These are phyloP conservation scores for Arthrinium phaeospermum DNA, from an alignment of 2,329 filamentous ascomycete genomes.

Conservation along the genomic window DNA sequence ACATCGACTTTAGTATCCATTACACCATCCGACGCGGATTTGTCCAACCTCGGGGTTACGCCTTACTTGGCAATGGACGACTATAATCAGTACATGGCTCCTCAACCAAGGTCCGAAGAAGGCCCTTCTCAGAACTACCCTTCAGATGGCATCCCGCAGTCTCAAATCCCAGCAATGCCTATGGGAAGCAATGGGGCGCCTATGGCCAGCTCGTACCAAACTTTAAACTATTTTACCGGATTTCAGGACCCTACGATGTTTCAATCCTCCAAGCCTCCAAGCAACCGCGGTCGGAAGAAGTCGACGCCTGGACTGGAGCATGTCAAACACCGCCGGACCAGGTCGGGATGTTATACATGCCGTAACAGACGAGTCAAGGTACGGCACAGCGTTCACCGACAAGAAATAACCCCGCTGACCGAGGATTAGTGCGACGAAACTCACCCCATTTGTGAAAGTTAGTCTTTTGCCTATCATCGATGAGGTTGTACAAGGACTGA, in stretches of 20 bases:
- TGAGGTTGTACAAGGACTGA: neutral
- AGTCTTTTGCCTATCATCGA: conserved; percentile 33
- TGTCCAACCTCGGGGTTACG: neutral
- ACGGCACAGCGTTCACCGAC: conserved; percentile 29
- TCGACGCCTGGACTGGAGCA: conserved; percentile 64
- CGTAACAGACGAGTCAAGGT: conserved; percentile 85
- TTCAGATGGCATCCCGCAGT: conserved; percentile 44
- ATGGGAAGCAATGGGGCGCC: conserved; percentile 38
- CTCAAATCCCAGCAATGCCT: conserved; percentile 39
- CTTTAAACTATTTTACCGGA: conserved; percentile 54
- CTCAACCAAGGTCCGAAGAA: conserved; percentile 44
- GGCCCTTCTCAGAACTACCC: conserved; percentile 30
- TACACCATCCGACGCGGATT: neutral
- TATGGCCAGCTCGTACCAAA: conserved; percentile 51
- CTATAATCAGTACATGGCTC: conserved; percentile 23
- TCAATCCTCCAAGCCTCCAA: conserved; percentile 53
- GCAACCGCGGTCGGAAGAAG: conserved; percentile 53
- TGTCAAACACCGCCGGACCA: conserved; percentile 90
- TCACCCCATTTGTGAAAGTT: conserved; percentile 83
- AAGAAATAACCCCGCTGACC: conserved; percentile 34
- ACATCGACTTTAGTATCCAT: neutral
- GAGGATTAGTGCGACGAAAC: conserved; percentile 82
- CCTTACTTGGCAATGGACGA: conserved; percentile 10
- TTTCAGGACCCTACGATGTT: conserved; percentile 57
- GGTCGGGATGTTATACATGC: conserved; percentile 94